phyloP scores from a whole-genome alignment of 306 rosid species.

The Ormosia semicastrata region DNA sequence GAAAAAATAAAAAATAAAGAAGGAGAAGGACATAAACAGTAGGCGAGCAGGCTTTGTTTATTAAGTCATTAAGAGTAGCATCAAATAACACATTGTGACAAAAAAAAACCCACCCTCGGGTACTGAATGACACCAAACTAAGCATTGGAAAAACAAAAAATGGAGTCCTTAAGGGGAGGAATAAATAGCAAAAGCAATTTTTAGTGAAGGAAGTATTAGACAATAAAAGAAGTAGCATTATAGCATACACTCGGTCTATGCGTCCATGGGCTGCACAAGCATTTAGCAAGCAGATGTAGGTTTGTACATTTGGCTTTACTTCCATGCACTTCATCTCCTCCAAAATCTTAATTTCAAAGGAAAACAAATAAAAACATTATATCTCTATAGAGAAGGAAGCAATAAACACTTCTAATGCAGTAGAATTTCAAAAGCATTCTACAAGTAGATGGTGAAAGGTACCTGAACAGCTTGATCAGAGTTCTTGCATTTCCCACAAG shows the following conservation, averaged over 20 bases:
- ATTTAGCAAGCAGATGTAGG: slow-evolving; percentile 82
- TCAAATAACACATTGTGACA: not conserved
- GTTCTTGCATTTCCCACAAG: slow-evolving; percentile 62
- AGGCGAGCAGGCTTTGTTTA: not conserved
- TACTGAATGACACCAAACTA: not conserved
- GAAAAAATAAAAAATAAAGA: too few relatives aligned
- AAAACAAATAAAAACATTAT: not conserved
- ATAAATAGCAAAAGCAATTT: not conserved
- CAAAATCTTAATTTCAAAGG: slow-evolving; percentile 38
- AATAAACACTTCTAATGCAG: too few relatives aligned
- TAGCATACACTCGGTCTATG: slow-evolving; percentile 79
- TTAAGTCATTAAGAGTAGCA: not conserved
- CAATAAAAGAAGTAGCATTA: not conserved
- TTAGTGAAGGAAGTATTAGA: not conserved
- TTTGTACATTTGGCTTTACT: slow-evolving; percentile 76
- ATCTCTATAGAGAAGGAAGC: too few relatives aligned
- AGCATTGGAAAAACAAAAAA: not conserved
- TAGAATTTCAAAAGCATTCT: not conserved
- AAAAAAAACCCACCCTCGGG: not conserved
- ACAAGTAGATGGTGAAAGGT: not conserved
- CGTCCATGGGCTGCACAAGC: slow-evolving; percentile 89
- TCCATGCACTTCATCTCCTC: slow-evolving; percentile 62
- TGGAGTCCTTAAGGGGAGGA: not conserved
- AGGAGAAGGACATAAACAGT: not conserved
- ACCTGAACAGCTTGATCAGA: slow-evolving; percentile 67